Percentiles rank a stretch among this genome's conserved stretches.
Evolutionary conservation across 140 eudicot genomes (phyloP).

Genomic region (Anethum foeniculum): DNA sequence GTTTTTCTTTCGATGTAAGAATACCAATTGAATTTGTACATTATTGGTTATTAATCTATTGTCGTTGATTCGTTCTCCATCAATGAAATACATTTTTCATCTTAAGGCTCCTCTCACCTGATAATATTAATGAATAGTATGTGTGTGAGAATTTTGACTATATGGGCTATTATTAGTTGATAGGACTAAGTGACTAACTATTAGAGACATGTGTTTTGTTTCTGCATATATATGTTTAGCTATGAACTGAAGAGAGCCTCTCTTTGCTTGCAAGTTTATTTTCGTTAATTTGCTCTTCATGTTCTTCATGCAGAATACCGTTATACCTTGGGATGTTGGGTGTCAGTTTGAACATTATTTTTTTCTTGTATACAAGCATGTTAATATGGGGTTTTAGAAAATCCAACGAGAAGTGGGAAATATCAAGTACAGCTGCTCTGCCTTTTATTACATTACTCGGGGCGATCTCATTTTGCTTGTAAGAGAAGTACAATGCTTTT

Average conservation of each 20-base stretch:
- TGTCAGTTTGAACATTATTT: conserved; percentile 43
- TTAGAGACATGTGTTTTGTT: not conserved
- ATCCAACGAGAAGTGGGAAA: conserved; percentile 69
- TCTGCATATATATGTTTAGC: not conserved
- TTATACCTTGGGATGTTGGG: conserved; percentile 67
- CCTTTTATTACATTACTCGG: conserved; percentile 62
- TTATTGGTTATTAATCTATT: not conserved
- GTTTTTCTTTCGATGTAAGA: not conserved
- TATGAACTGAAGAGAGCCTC: not conserved
- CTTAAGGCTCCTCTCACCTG: not conserved
- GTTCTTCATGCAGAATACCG: conserved; percentile 52
- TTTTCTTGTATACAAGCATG: conserved; percentile 63
- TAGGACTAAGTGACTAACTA: not conserved
- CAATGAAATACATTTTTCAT: not conserved
- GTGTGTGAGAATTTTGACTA: not conserved
- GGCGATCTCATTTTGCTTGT: conserved; percentile 67
- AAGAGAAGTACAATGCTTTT: conserved; percentile 17
- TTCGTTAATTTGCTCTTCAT: not conserved
- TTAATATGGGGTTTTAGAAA: conserved; percentile 58
- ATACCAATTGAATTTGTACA: not conserved
- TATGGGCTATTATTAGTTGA: not conserved
- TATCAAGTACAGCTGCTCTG: conserved; percentile 67
- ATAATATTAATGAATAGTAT: not conserved
- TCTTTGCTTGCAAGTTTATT: not conserved
- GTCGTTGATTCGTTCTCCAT: not conserved